These are phyloP conservation scores for Diutina sp. DNA, from an alignment of 1,139 yeast genomes.

Conservation along the genomic window DNA sequence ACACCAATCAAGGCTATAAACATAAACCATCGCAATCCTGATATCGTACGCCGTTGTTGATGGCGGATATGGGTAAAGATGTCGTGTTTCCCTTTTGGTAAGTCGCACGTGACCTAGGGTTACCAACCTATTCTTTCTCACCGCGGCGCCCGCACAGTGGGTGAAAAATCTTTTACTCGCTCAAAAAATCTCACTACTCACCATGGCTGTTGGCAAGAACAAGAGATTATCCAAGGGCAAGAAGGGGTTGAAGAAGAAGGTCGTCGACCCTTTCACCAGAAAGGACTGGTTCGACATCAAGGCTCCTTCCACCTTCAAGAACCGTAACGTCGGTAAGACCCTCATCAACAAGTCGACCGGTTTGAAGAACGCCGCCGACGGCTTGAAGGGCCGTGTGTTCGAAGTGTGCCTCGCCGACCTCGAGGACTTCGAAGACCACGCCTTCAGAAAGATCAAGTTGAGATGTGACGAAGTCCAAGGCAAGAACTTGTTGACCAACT, in stretches of 20 bases:
- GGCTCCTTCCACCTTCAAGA: constrained; percentile 91
- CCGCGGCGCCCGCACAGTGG: neutral
- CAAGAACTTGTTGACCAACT: constrained; percentile 84
- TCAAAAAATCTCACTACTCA: constrained; percentile 2
- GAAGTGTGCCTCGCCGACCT: constrained; percentile 83
- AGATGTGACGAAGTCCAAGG: constrained; percentile 93
- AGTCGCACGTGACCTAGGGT: neutral
- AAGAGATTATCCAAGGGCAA: constrained; percentile 94
- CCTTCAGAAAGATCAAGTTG: constrained; percentile 80
- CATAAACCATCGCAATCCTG: too few relatives aligned
- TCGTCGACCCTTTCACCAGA: constrained; percentile 90
- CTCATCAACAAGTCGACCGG: constrained; percentile 89
- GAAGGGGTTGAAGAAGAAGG: constrained; percentile 94
- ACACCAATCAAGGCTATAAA: too few relatives aligned
- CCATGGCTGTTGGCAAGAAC: constrained; percentile 93
- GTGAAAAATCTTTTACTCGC: constrained; percentile 2
- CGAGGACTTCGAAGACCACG: constrained; percentile 88
- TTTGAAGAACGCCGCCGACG: constrained; percentile 86
- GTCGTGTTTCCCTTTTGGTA: too few relatives aligned
- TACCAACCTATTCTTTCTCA: neutral
- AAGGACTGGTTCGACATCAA: constrained; percentile 92
- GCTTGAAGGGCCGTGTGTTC: constrained; percentile 82
- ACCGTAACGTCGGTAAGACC: constrained; percentile 91
- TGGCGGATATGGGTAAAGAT: too few relatives aligned
- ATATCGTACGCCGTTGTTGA: too few relatives aligned